Conservation (phyloP, 768 basidiomycete genomes). For the Tylopilus sp. region DNA sequence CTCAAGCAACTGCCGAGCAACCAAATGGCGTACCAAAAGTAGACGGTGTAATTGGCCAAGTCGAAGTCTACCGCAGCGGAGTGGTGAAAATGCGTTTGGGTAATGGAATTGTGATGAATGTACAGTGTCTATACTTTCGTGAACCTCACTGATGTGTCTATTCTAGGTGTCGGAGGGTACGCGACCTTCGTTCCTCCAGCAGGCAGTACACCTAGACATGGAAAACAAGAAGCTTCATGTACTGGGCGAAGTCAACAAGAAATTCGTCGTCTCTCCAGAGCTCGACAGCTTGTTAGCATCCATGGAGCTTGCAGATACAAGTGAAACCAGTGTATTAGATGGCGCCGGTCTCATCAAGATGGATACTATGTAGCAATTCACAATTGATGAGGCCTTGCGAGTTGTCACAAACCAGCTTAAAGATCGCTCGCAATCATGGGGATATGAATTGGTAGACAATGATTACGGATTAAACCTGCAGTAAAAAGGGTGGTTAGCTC, state of each 20-base stretch:
- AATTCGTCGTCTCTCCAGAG: conserved; percentile 82
- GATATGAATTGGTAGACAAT: not conserved
- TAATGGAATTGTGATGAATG: conserved; percentile 81
- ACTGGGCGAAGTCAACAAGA: conserved; percentile 83
- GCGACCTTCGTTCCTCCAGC: conserved; percentile 84
- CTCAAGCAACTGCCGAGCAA: conserved; percentile 17
- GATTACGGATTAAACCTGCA: conserved; percentile 13
- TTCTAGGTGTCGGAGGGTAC: conserved; percentile 76
- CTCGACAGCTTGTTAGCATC: conserved; percentile 68
- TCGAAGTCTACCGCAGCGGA: conserved; percentile 85
- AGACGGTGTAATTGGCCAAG: conserved; percentile 78
- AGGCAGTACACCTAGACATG: conserved; percentile 71
- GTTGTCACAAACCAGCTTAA: not conserved
- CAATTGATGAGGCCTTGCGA: not conserved
- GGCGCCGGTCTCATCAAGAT: conserved; percentile 54
- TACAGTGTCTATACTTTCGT: conserved; percentile 27
- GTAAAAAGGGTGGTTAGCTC: conserved; percentile 26
- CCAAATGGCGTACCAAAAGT: conserved; percentile 37
- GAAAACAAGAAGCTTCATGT: conserved; percentile 58
- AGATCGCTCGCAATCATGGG: not conserved
- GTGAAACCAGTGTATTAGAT: conserved; percentile 28
- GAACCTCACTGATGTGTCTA: not conserved
- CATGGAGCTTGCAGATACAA: conserved; percentile 52
- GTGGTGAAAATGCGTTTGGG: conserved; percentile 81
- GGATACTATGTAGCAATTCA: conserved; percentile 32